Evolutionary conservation across 2,329 filamentous ascomycete genomes (phyloP).

Genomic region (Microsporum canis): DNA sequence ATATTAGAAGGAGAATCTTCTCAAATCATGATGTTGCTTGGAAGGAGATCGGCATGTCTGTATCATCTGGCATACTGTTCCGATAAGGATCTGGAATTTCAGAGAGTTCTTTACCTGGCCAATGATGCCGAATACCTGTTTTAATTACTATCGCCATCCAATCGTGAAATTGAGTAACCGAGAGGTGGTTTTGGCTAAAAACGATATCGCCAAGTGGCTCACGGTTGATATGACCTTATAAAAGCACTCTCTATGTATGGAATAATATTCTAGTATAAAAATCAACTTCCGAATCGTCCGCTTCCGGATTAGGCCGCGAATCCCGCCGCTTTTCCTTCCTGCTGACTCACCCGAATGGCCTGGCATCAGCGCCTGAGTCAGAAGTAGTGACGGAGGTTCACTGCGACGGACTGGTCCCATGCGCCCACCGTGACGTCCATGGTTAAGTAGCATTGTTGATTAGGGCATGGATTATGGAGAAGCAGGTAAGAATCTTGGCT

Average conservation of each 20-base stretch:
- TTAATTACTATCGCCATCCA: conserved; percentile 15
- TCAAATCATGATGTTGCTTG: conserved; percentile 25
- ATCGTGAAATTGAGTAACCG: conserved; percentile 24
- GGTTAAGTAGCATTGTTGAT: no score
- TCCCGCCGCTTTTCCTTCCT: not conserved
- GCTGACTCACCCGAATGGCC: not conserved
- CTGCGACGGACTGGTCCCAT: no score
- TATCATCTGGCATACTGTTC: conserved; percentile 21
- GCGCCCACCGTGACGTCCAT: no score
- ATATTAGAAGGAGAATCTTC: conserved; percentile 14
- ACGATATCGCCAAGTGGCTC: conserved; percentile 18
- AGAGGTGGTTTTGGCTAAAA: conserved; percentile 15
- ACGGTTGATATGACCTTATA: conserved; percentile 5
- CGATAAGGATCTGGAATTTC: conserved; percentile 23
- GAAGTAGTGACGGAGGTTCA: no score
- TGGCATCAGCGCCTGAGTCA: no score
- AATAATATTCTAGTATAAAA: no score
- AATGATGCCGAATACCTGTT: conserved; percentile 17
- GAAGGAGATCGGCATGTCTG: conserved; percentile 27
- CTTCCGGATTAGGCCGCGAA: not conserved
- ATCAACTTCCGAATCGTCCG: not conserved
- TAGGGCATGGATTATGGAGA: no score
- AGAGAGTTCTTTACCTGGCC: conserved; percentile 17
- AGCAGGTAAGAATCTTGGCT: no score
- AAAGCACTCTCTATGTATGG: no score